Evolutionary conservation across 2,329 filamentous ascomycete species (phyloP), one percentile per base, ranked within the genome.

Genomic region (Penicillium sp.): DNA sequence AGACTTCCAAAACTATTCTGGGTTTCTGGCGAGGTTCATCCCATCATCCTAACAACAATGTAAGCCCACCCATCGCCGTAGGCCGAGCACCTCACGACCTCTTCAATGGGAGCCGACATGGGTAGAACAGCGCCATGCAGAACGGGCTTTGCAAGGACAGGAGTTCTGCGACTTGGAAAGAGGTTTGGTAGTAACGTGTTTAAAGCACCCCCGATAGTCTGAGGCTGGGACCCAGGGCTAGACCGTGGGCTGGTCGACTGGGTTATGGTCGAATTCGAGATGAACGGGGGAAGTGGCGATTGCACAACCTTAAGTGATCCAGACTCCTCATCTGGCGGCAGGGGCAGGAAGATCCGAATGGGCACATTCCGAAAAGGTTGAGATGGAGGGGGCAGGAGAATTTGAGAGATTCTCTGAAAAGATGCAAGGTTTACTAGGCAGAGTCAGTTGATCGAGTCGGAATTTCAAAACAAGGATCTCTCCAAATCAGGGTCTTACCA

Each of bases 21-120:
- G 5, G 12, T 36, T 7, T 12, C 34, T 7, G n/a, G 12, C 5
- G 5, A 18, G 5, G 5, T 7, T 58, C 51, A 79, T 11, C 72
- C 73, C 63, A 89, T 76, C 73, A 94, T 85, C 18, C 84, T 78
- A 4, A 96, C 80, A 45, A 89, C 86, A 37, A 96, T 70, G 67
- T 89, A 88, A 26, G 95, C 68, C 85, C 90, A 98, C 0, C 93
- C 93, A 70, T 98, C 93, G 0, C 89, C 83, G 73, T 96, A 97
- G 1, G 88, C 83, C 4, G 87, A 86, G 61, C 86, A 85, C 48
- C 83, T 79, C 71, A 93, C 86, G 49, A 98, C 67, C 40, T 96
- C 91, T 62, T 89, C 86, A 13, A 98, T 69, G 25, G 84, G 84
- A 1, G 90, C 86, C 50, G 75, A 72, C 73, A 97, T 86, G 1